Evolutionary conservation across 306 rosid genomes (phyloP).

Genomic region (Prosopis cineraria): DNA sequence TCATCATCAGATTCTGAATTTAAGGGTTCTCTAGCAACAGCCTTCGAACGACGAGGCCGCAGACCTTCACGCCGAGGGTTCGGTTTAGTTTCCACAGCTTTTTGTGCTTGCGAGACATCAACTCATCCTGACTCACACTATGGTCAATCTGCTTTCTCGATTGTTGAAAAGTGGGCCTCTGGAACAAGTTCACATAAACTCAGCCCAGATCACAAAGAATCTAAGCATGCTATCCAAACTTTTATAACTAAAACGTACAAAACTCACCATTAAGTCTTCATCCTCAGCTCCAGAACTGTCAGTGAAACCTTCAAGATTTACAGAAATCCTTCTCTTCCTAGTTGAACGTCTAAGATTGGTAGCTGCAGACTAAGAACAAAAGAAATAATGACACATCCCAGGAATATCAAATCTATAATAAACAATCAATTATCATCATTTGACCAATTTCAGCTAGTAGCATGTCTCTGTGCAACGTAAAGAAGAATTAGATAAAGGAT

Average conservation of each 20-base stretch:
- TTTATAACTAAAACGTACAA: conserved; percentile 22
- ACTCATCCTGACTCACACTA: conserved; percentile 54
- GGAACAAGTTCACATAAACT: conserved; percentile 37
- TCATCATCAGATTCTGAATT: conserved; percentile 69
- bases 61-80: conserved; percentile 94
- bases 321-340: conserved; percentile 61
- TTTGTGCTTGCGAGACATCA: conserved; percentile 62
- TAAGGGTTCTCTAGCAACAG: conserved; percentile 47
- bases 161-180: conserved; percentile 58
- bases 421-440: conserved; percentile 16
- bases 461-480: conserved; percentile 4
- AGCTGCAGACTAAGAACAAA: conserved; percentile 48
- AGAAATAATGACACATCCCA: conserved; percentile 28
- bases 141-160: conserved; percentile 53
- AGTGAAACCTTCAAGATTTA: conserved; percentile 48
- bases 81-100: conserved; percentile 43
- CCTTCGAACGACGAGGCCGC: conserved; percentile 84
- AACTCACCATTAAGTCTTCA: conserved; percentile 78
- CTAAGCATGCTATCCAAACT: conserved; percentile 27
- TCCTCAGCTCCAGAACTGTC: conserved; percentile 77
- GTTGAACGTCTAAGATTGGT: conserved; percentile 80
- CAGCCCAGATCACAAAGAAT: conserved; percentile 36
- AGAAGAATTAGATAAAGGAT: conserved; percentile 13
- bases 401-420: conserved; percentile 28
- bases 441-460: conserved; percentile 15